Evolutionary conservation across 2,329 filamentous ascomycete species (phyloP).

Genomic region (Fusarium sp.): DNA sequence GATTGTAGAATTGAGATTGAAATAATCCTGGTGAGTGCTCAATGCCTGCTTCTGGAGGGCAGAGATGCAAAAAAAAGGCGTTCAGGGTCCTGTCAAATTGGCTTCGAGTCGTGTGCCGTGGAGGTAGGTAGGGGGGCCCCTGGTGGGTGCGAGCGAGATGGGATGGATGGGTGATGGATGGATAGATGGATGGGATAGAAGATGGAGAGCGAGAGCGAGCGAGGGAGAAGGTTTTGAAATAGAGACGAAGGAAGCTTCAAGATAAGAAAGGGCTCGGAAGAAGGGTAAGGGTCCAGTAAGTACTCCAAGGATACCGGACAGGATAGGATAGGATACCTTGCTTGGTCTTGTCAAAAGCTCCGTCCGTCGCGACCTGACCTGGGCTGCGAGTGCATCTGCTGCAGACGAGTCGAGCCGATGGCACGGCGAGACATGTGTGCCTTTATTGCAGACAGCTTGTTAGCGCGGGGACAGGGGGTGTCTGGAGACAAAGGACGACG

Average conservation of each 20-base stretch:
- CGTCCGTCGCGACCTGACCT: slow-evolving; percentile 47
- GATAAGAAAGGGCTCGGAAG: slow-evolving; percentile 13
- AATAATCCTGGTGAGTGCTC: slow-evolving; percentile 22
- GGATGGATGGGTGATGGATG: slow-evolving; percentile 8
- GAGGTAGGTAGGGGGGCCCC: neutral
- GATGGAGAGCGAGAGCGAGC: slow-evolving; percentile 11
- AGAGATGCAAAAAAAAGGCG: slow-evolving; percentile 1
- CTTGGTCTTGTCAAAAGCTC: slow-evolving; percentile 42
- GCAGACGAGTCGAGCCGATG: slow-evolving; percentile 60
- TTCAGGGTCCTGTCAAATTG: slow-evolving; percentile 26
- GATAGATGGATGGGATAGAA: slow-evolving; percentile 5
- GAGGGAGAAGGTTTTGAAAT: slow-evolving; percentile 23
- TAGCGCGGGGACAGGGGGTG: slow-evolving; percentile 60
- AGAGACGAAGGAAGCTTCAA: slow-evolving; percentile 17
- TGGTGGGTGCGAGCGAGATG: neutral
- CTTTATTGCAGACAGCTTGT: slow-evolving; percentile 67
- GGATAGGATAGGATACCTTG: neutral
- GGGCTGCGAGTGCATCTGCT: slow-evolving; percentile 54
- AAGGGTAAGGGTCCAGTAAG: slow-evolving; percentile 5
- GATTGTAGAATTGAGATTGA: slow-evolving; percentile 24
- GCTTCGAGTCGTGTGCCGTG: slow-evolving; percentile 19
- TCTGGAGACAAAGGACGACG: slow-evolving; percentile 52
- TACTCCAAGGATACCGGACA: slow-evolving; percentile 1
- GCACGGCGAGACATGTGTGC: slow-evolving; percentile 60
- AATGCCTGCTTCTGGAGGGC: slow-evolving; percentile 1